Base-by-base conservation (phyloP, 441 rosid genomes). In the Manihot esculenta region DNA sequence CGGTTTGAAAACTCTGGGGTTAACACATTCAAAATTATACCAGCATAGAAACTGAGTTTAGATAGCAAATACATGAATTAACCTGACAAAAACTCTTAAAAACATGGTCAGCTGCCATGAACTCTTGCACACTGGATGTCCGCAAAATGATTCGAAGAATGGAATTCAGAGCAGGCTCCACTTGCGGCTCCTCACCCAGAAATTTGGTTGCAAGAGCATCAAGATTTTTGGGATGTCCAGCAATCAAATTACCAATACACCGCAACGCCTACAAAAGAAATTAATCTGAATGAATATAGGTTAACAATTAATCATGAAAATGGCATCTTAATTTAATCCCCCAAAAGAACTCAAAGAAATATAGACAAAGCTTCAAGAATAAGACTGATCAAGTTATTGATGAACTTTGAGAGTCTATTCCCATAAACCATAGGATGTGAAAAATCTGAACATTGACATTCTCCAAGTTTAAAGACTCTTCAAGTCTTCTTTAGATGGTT, bases 61-160 rank as follows among this genome's bases (percentile, higher is more conserved):
- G 70, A 62, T 65, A 61, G 65, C 30, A 64, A 76, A 71, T 66
- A 72, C 54, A 71, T 57, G 66, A 74, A 76, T 72, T 50, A 81
- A 95, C 98, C 98, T 95, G 97, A 76, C 98, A 93, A 77, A 95
- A 89, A 68, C 86, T 80, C 85, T 88, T 87, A 77, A 93, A 93
- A 76, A 95, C 88, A 79, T 86, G 80, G 77, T 93, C 98, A 74
- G 99, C 98, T 21, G 97, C 94, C 76, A 88, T 77, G 80, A 93
- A 93, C 86, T 95, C 99, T 78, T 93, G 94, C 77, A 86, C 76
- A 66, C 92, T 93, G 66, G 98, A 88, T 58, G 98, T 84, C 77
- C 88, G 84, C 81, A 95, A 78, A 79, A 89, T 93, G 78, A 95
- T 93, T 27, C 98, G 86, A 71, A 95, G 95, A 72, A 95, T 84